These are phyloP conservation scores for Myxozyma neglecta DNA, from an alignment of 805 yeast genomes.

Conservation along the genomic window DNA sequence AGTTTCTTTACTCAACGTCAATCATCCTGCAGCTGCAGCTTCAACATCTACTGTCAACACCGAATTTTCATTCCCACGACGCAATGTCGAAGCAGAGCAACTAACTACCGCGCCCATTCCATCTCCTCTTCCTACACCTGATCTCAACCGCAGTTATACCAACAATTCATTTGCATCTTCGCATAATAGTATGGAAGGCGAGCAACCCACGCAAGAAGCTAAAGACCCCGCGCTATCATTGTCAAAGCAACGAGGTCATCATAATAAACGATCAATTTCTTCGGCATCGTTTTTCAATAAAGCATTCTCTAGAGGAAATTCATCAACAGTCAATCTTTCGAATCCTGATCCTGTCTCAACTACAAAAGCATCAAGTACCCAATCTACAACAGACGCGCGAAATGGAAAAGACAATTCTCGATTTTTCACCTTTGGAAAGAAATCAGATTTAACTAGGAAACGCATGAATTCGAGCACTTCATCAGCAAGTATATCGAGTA, in stretches of 20 bases:
- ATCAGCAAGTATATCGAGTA: neutral
- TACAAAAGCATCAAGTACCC: neutral
- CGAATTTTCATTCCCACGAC: constrained; percentile 14
- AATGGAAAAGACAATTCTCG: neutral
- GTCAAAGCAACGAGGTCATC: constrained; percentile 10
- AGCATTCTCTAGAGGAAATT: neutral
- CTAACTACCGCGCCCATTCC: neutral
- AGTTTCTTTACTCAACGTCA: neutral
- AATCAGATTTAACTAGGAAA: neutral
- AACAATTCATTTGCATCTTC: constrained; percentile 3
- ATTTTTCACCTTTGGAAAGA: constrained; percentile 7
- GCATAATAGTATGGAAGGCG: constrained; percentile 1
- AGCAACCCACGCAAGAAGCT: neutral
- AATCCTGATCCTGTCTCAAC: neutral
- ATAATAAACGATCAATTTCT: constrained; percentile 17
- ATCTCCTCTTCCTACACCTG: neutral
- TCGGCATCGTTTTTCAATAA: constrained; percentile 17
- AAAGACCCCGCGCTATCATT: neutral
- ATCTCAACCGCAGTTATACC: neutral
- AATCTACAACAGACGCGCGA: neutral
- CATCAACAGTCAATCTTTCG: neutral
- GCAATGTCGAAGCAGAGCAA: neutral
- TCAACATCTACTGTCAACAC: constrained; percentile 1
- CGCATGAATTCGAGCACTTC: constrained; percentile 1
- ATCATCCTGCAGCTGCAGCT: neutral